Evolutionary conservation across 2,329 filamentous ascomycete genomes (phyloP).

Genomic region (Cytospora piceae): DNA sequence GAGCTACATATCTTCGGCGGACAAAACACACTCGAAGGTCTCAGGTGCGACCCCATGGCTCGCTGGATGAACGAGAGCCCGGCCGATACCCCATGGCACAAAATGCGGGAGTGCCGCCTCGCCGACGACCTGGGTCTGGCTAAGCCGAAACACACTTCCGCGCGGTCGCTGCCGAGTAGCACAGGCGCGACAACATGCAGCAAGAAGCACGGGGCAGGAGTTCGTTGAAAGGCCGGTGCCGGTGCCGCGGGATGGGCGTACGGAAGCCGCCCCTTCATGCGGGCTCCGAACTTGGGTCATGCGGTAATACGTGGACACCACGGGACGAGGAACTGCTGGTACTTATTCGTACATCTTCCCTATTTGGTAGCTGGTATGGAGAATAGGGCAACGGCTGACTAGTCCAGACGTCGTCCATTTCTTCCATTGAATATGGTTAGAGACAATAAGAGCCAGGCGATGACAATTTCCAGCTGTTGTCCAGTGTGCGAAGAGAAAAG

Average conservation of each 20-base stretch:
- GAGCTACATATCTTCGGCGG: background rate
- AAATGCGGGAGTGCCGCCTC: background rate
- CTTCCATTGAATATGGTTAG: too few species aligned
- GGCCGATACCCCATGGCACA: constrained; percentile 1
- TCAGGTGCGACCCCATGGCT: background rate
- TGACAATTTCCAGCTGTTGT: background rate
- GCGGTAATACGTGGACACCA: background rate
- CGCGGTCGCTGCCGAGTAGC: background rate
- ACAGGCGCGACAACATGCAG: constrained; percentile 7
- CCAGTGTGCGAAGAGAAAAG: background rate
- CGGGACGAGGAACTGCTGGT: background rate
- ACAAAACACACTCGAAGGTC: background rate
- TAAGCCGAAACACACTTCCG: background rate
- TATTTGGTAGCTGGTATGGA: background rate
- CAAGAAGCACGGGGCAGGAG: background rate
- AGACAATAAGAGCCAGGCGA: background rate
- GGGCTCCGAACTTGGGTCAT: background rate
- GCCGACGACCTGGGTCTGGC: background rate
- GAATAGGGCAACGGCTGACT: background rate
- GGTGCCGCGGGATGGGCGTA: background rate
- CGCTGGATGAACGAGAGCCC: constrained; percentile 19
- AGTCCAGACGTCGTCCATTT: too few species aligned
- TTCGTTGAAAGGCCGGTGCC: background rate
- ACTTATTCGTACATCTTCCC: background rate
- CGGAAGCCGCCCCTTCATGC: background rate